phyloP scores from a whole-genome alignment of 2,329 filamentous ascomycete genomes.

The Amauroascus verrucosus region DNA sequence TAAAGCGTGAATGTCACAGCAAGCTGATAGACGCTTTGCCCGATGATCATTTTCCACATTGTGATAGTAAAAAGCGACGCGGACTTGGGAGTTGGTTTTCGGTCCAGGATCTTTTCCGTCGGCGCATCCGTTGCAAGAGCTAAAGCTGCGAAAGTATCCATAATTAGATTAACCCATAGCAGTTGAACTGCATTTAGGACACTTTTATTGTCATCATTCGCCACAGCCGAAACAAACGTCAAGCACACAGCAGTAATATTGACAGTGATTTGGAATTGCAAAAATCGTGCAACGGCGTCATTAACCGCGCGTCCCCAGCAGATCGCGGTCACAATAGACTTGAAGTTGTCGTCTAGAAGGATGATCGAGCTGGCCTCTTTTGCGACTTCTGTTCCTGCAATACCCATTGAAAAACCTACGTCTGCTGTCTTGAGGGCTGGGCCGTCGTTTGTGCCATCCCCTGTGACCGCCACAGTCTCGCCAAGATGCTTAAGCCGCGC shows the following conservation, averaged over 20 bases:
- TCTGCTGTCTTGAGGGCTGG: conserved; percentile 56
- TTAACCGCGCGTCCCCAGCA: conserved; percentile 61
- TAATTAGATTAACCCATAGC: conserved; percentile 93
- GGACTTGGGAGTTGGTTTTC: conserved; percentile 66
- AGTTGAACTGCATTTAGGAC: conserved; percentile 84
- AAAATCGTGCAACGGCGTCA: conserved; percentile 57
- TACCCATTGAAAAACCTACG: conserved; percentile 59
- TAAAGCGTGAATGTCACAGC: conserved; percentile 68
- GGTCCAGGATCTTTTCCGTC: conserved; percentile 65
- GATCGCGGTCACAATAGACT: conserved; percentile 54
- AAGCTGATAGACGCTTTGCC: conserved; percentile 83
- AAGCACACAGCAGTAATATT: conserved; percentile 84
- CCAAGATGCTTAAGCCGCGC: conserved; percentile 51
- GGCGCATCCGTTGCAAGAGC: conserved; percentile 87
- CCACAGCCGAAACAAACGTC: conserved; percentile 78
- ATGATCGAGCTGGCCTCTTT: conserved; percentile 61
- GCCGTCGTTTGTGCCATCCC: conserved; percentile 58
- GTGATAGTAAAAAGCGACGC: conserved; percentile 70
- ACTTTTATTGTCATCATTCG: conserved; percentile 56
- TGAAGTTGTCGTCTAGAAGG: conserved; percentile 57
- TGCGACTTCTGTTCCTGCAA: conserved; percentile 56
- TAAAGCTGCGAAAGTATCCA: conserved; percentile 88
- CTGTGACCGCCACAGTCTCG: conserved; percentile 53
- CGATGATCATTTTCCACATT: conserved; percentile 99
- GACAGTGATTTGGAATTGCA: conserved; percentile 60